Conservation (phyloP, 2,329 filamentous ascomycete species). For the Parastagonospora nodorum region DNA sequence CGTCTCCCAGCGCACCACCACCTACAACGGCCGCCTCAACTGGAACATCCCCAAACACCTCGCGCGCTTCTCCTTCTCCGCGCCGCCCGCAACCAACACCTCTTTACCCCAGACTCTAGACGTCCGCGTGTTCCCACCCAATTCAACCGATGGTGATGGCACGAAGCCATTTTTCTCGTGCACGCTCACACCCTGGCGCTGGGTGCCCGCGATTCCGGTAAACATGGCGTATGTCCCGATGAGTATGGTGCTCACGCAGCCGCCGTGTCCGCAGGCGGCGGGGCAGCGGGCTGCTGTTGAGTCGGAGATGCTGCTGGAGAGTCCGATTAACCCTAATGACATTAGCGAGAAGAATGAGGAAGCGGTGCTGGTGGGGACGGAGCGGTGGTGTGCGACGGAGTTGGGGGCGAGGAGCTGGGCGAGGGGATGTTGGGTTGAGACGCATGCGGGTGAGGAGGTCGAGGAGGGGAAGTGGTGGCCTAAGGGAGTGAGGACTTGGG, state of each 20-base stretch:
- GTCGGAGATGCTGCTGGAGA: slow-evolving; percentile 3
- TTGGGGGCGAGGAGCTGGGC: slow-evolving; percentile 21
- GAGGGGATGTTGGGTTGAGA: slow-evolving; percentile 34
- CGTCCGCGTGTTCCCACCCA: slow-evolving; percentile 33
- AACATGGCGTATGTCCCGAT: slow-evolving; percentile 30
- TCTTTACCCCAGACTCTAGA: slow-evolving; percentile 24
- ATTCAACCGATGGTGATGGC: slow-evolving; percentile 26
- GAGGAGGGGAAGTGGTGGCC: slow-evolving; percentile 27
- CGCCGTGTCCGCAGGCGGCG: slow-evolving; percentile 23
- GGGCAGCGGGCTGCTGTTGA: slow-evolving; percentile 16
- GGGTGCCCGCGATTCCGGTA: slow-evolving; percentile 30
- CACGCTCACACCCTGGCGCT: slow-evolving; percentile 34
- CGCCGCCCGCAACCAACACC: slow-evolving; percentile 20
- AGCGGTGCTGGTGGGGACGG: slow-evolving; percentile 27
- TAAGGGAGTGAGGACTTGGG: slow-evolving; percentile 23
- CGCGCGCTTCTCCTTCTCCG: slow-evolving; percentile 39
- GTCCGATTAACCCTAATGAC: slow-evolving; percentile 27
- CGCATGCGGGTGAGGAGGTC: slow-evolving; percentile 6
- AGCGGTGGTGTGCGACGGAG: slow-evolving; percentile 31
- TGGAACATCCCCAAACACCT: slow-evolving; percentile 46
- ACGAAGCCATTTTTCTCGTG: slow-evolving; percentile 30
- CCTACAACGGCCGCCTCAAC: slow-evolving; percentile 41
- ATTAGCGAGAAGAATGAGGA: slow-evolving; percentile 21
- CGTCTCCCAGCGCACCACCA: slow-evolving; percentile 39
- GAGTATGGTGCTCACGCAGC: slow-evolving; percentile 27